A percentile compares a stretch with the other conserved stretches of the same genome.
These are phyloP conservation scores for Collybiopsis luxurians DNA, from an alignment of 768 basidiomycete species.

Conservation along the genomic window DNA sequence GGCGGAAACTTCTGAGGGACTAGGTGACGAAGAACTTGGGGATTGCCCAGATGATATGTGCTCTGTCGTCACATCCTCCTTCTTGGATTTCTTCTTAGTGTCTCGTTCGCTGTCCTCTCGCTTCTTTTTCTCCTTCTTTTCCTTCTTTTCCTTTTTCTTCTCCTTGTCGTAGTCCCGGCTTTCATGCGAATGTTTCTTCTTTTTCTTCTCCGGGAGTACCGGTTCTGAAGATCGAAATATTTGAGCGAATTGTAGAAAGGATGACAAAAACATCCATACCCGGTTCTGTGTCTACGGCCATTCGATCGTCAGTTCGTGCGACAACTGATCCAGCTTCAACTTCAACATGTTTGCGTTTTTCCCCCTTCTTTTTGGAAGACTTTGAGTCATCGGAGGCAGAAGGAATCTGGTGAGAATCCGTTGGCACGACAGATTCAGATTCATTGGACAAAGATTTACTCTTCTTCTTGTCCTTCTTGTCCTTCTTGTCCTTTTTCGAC, in stretches of 20 bases:
- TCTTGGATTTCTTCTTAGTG: slow-evolving; percentile 12
- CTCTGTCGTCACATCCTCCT: slow-evolving; percentile 13
- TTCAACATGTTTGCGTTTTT: slow-evolving; percentile 17
- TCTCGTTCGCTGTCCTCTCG: slow-evolving; percentile 7
- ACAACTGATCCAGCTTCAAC: background rate
- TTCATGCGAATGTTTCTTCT: slow-evolving; percentile 12
- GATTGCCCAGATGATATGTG: slow-evolving; percentile 10
- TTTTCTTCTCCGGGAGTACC: slow-evolving; percentile 15
- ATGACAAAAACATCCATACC: slow-evolving; percentile 1
- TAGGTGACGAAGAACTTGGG: slow-evolving; percentile 17
- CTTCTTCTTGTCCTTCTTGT: background rate
- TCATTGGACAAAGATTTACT: slow-evolving; percentile 3
- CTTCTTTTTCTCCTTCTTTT: slow-evolving; percentile 23
- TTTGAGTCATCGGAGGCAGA: background rate
- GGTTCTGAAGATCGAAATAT: background rate
- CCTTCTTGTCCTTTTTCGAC: slow-evolving; percentile 5
- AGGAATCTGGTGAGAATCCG: background rate
- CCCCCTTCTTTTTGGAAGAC: slow-evolving; percentile 18
- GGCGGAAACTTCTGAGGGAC: slow-evolving; percentile 44
- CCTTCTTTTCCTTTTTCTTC: slow-evolving; percentile 43
- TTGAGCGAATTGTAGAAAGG: background rate
- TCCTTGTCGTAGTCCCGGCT: slow-evolving; percentile 25
- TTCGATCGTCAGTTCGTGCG: background rate
- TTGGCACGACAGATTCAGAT: background rate
- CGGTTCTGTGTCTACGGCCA: background rate